A percentile compares a stretch with the other conserved stretches of the same genome.
Conservation (phyloP, 2,329 filamentous ascomycete species). For the Colletotrichum agaves region DNA sequence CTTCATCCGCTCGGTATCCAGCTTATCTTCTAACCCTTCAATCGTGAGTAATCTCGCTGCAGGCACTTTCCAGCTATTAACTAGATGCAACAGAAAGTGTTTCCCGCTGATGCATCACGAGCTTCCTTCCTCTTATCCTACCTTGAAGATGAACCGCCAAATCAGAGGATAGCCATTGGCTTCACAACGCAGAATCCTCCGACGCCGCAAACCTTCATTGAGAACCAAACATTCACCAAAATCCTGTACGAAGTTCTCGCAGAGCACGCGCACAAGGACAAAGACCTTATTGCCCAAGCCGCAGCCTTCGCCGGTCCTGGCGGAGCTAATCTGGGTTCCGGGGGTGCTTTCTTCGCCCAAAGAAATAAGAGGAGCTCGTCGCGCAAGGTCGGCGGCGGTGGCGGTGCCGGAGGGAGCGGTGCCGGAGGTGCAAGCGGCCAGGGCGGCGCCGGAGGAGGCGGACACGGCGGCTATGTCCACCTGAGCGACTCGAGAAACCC, state of each 20-base stretch:
- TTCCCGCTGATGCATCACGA: constrained; percentile 58
- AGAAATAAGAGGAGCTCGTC: constrained; percentile 49
- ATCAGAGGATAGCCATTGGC: constrained; percentile 65
- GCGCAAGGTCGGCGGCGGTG: constrained; percentile 50
- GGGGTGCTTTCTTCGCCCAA: constrained; percentile 61
- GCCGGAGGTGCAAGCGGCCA: constrained; percentile 68
- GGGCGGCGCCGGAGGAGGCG: constrained; percentile 69
- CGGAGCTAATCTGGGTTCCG: constrained; percentile 62
- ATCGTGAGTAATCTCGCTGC: constrained; percentile 59
- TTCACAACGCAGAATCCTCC: constrained; percentile 68
- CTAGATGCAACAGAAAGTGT: constrained; percentile 62
- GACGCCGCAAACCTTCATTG: constrained; percentile 67
- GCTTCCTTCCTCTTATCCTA: constrained; percentile 67
- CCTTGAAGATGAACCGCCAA: constrained; percentile 68
- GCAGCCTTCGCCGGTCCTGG: constrained; percentile 69
- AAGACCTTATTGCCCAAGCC: constrained; percentile 65
- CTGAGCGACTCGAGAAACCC: constrained; percentile 72
- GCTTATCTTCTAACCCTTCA: constrained; percentile 60
- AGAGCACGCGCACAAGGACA: constrained; percentile 66
- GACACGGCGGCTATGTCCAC: constrained; percentile 72
- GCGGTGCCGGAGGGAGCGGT: constrained; percentile 56
- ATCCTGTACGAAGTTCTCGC: constrained; percentile 68
- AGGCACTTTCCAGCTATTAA: not conserved
- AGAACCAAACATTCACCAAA: constrained; percentile 68
- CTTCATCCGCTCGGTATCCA: constrained; percentile 53